Base-by-base conservation (phyloP, 768 basidiomycete genomes). In the Boletus speciosus region DNA sequence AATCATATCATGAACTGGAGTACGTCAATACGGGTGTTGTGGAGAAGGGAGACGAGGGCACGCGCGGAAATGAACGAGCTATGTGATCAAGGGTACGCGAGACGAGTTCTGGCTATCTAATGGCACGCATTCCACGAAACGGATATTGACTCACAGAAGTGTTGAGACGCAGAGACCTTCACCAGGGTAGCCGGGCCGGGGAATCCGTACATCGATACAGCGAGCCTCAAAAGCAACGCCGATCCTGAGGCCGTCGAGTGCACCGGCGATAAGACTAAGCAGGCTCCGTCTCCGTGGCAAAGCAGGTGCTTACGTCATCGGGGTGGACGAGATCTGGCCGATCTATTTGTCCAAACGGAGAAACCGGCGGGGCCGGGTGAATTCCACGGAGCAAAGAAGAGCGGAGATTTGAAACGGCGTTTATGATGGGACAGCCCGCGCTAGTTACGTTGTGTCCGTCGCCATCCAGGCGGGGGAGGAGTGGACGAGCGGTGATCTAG, bases 51-150 rank as follows among this genome's bases (percentile, higher is more conserved):
- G 49, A 14, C 3, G 32, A 57, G 48, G 52, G 49, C 32, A 10
- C 5, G 39, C 8, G 39, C 65, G 65, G 65, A 66, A 60, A 66
- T 66, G 63, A 66, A 65, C 4, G 37, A 39, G n/a, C 35, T 38
- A 7, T 52, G 51, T 44, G 56, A 60, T 61, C 61, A 51, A 56
- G 61, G 58, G 60, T 57, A 57, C 35, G 58, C 38, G 52, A 66
- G 29, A 54, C 9, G 43, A 31, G 16, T 32, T 1, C n/a, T 32
- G 32, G 44, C 15, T 8, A 25, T 12, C n/a, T 36, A 21, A 51
- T 53, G 54, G 45, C 50, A 47, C 31, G 53, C 6, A 53, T 23
- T 47, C 21, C 15, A 57, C 31, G 31, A 35, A 7, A 23, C 52
- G 55, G 52, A 60, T 19, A 48, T 55, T 32, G 45, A 47, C 3